Evolutionary conservation across 2,329 filamentous ascomycete genomes (phyloP).

Genomic region (Talaromyces sp.): DNA sequence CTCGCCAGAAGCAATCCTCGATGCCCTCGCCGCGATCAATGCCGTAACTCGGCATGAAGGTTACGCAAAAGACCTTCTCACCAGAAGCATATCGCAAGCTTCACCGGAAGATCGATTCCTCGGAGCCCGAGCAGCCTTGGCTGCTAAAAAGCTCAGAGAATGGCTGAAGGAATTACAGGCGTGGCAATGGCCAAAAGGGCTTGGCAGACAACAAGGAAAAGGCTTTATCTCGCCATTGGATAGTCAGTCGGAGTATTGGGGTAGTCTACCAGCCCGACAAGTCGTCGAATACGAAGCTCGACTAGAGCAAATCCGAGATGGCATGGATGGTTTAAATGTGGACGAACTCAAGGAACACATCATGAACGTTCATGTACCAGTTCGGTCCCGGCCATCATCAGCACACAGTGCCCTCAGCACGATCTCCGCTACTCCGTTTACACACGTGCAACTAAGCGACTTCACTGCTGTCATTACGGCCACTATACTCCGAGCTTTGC

Average conservation of each 20-base stretch:
- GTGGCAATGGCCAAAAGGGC: constrained; percentile 56
- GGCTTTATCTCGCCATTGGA: constrained; percentile 40
- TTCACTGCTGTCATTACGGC: constrained; percentile 86
- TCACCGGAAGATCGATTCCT: constrained; percentile 57
- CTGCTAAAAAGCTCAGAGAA: constrained; percentile 55
- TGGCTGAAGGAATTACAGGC: constrained; percentile 59
- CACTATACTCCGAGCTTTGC: constrained; percentile 84
- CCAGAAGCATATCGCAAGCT: constrained; percentile 53
- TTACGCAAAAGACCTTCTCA: constrained; percentile 39
- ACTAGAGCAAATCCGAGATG: constrained; percentile 66
- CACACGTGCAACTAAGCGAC: constrained; percentile 76
- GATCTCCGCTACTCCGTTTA: constrained; percentile 36
- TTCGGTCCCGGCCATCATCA: constrained; percentile 54
- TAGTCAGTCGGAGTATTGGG: constrained; percentile 55
- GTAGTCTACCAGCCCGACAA: constrained; percentile 64
- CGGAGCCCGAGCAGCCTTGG: constrained; percentile 57
- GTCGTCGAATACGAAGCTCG: constrained; percentile 68
- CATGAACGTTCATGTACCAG: constrained; percentile 72
- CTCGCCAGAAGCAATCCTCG: constrained; percentile 53
- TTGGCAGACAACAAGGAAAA: constrained; percentile 37
- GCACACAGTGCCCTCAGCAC: constrained; percentile 42
- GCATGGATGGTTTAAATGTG: constrained; percentile 43
- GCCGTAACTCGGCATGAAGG: constrained; percentile 39
- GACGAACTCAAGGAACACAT: constrained; percentile 87
- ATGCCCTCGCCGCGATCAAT: constrained; percentile 47